Conservation (phyloP, 2,329 filamentous ascomycete genomes). For the Ophiobolus disseminans region DNA sequence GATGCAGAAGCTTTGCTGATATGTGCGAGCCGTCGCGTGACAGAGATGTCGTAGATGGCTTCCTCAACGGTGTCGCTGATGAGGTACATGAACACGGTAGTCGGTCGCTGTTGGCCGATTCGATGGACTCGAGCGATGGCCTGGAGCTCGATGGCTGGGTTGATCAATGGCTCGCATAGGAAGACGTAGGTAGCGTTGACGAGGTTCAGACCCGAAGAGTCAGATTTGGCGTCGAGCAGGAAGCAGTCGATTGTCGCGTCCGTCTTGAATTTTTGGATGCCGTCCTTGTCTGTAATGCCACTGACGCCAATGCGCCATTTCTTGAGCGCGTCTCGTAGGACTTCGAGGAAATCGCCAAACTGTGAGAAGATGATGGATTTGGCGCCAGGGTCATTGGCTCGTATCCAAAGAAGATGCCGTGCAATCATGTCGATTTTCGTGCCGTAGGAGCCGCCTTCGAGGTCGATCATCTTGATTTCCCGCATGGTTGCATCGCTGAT, state of each 20-base stretch:
- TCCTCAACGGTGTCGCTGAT: conserved; percentile 91
- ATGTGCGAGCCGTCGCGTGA: conserved; percentile 78
- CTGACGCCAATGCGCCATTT: conserved; percentile 76
- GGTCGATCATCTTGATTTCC: conserved; percentile 82
- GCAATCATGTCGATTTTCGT: conserved; percentile 82
- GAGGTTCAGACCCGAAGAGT: conserved; percentile 87
- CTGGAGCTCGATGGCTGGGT: conserved; percentile 91
- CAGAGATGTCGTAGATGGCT: conserved; percentile 86
- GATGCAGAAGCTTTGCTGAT: conserved; percentile 55
- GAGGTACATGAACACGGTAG: conserved; percentile 94
- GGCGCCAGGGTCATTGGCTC: conserved; percentile 80
- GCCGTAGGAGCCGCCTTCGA: conserved; percentile 77
- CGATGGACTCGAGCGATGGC: conserved; percentile 94
- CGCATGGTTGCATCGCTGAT: conserved; percentile 74
- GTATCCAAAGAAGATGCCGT: conserved; percentile 83
- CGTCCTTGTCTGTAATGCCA: conserved; percentile 71
- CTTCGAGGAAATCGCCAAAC: conserved; percentile 79
- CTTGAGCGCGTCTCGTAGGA: conserved; percentile 73
- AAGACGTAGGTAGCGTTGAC: conserved; percentile 95
- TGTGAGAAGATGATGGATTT: conserved; percentile 97
- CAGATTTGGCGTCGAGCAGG: conserved; percentile 85
- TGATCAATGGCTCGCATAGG: conserved; percentile 90
- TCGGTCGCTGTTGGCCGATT: conserved; percentile 86
- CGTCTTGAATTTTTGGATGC: conserved; percentile 77
- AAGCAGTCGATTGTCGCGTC: conserved; percentile 81